Evolutionary conservation across 2,329 filamentous ascomycete species (phyloP).

Genomic region (Monilinia laxa): DNA sequence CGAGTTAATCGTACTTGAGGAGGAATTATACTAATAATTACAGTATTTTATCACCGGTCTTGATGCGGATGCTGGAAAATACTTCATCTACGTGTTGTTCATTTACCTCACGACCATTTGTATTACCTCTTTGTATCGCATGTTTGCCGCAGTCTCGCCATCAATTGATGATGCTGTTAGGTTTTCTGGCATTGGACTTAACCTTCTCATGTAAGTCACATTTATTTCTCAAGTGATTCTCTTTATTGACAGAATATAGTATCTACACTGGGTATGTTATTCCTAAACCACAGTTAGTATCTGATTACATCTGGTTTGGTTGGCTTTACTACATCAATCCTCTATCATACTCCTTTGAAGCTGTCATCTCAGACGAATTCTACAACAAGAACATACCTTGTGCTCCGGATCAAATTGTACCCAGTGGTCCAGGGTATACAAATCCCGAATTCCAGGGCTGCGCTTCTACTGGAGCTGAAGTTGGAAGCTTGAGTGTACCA

Average conservation of each 20-base stretch:
- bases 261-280: slow-evolving; percentile 69
- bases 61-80: slow-evolving; percentile 59
- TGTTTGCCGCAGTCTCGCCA: slow-evolving; percentile 64
- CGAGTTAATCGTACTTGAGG: too few relatives aligned
- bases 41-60: slow-evolving; percentile 63
- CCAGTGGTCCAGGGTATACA: slow-evolving; percentile 53
- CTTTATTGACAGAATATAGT: slow-evolving; percentile 24
- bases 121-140: slow-evolving; percentile 64
- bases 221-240: neutral
- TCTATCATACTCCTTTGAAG: slow-evolving; percentile 60
- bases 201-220: slow-evolving; percentile 51
- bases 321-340: slow-evolving; percentile 53
- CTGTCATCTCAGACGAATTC: slow-evolving; percentile 63
- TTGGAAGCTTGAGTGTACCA: slow-evolving; percentile 51
- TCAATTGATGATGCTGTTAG: slow-evolving; percentile 66
- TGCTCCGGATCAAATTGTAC: slow-evolving; percentile 56
- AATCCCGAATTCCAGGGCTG: slow-evolving; percentile 62
- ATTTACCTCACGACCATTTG: slow-evolving; percentile 62
- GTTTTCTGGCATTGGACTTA: slow-evolving; percentile 61
- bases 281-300: slow-evolving; percentile 58
- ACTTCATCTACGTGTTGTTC: slow-evolving; percentile 65
- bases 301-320: slow-evolving; percentile 64
- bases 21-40: neutral
- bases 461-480: slow-evolving; percentile 55
- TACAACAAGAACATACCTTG: slow-evolving; percentile 56